Evolutionary conservation across 495 filamentous ascomycete species (phyloP).

Genomic region (Penicillium diatomitis): DNA sequence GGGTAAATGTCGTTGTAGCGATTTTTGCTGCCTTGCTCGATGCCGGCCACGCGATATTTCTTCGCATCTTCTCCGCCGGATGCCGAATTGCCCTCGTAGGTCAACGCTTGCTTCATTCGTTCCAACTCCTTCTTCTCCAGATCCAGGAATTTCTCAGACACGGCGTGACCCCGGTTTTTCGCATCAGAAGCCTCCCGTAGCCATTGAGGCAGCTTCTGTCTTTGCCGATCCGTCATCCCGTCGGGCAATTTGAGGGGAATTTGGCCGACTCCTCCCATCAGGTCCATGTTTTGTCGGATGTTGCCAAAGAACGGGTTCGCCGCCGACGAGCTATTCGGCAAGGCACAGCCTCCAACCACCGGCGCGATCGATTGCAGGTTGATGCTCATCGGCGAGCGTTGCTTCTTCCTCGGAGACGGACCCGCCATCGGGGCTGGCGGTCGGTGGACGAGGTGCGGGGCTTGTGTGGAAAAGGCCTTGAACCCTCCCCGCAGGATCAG

Average conservation of each 20-base stretch:
- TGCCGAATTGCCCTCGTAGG: constrained; percentile 48
- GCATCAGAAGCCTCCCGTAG: constrained; percentile 55
- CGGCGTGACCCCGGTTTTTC: constrained; percentile 63
- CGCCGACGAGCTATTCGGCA: constrained; percentile 58
- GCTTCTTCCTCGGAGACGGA: constrained; percentile 26
- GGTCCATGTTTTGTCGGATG: constrained; percentile 93
- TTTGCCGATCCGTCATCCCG: constrained; percentile 34
- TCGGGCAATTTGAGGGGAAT: constrained; percentile 66
- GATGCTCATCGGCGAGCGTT: constrained; percentile 36
- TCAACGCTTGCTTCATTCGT: constrained; percentile 85
- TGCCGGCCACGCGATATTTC: constrained; percentile 63
- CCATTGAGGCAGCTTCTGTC: constrained; percentile 61
- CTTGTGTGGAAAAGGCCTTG: constrained; percentile 39
- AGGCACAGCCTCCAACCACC: constrained; percentile 76
- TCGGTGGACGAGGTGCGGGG: constrained; percentile 35
- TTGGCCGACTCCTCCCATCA: constrained; percentile 89
- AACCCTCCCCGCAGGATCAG: constrained; percentile 61
- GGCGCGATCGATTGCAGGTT: constrained; percentile 53
- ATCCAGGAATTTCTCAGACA: constrained; percentile 72
- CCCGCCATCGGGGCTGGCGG: constrained; percentile 12
- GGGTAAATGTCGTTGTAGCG: constrained; percentile 97
- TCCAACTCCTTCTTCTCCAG: constrained; percentile 81
- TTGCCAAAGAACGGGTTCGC: constrained; percentile 92
- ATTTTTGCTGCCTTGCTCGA: constrained; percentile 92
- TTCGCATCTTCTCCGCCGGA: constrained; percentile 22